phyloP scores from a whole-genome alignment of 495 filamentous ascomycete species.

The Aspergillus sclerotioniger region DNA sequence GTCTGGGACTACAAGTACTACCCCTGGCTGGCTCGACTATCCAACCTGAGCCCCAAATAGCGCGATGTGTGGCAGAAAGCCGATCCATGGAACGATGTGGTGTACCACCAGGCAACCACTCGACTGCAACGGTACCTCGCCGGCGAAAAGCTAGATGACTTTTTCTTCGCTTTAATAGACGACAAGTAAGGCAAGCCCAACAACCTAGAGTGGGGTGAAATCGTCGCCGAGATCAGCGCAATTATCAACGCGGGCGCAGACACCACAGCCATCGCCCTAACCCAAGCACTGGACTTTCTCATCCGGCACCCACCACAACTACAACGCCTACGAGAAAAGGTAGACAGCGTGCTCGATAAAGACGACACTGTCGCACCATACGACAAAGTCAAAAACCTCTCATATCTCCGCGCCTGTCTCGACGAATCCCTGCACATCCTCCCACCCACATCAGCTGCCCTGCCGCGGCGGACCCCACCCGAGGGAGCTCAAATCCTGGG shows the following conservation, averaged over 20 bases:
- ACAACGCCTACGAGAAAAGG: slow-evolving; percentile 54
- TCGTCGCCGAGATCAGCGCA: slow-evolving; percentile 33
- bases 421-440: slow-evolving; percentile 48
- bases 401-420: slow-evolving; percentile 44
- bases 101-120: too few species aligned
- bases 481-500: slow-evolving; percentile 39
- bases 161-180: slow-evolving; percentile 54
- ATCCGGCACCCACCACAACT: slow-evolving; percentile 51
- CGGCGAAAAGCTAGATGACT: slow-evolving; percentile 56
- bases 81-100: too few species aligned
- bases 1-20: slow-evolving; percentile 53
- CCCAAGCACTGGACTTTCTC: slow-evolving; percentile 54
- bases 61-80: too few species aligned
- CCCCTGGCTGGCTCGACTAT: slow-evolving; percentile 25
- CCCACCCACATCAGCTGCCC: slow-evolving; percentile 35
- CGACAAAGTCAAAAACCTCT: slow-evolving; percentile 42
- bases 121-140: slow-evolving; percentile 41
- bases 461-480: slow-evolving; percentile 36
- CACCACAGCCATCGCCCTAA: slow-evolving; percentile 53
- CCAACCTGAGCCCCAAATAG: slow-evolving; percentile 26
- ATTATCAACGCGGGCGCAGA: slow-evolving; percentile 56
- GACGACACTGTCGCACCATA: slow-evolving; percentile 41
- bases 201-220: slow-evolving; percentile 36
- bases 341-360: slow-evolving; percentile 45
- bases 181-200: slow-evolving; percentile 46